These are phyloP conservation scores for Magnusiomyces paraingens DNA, from an alignment of 1,139 yeast species.

Conservation along the genomic window DNA sequence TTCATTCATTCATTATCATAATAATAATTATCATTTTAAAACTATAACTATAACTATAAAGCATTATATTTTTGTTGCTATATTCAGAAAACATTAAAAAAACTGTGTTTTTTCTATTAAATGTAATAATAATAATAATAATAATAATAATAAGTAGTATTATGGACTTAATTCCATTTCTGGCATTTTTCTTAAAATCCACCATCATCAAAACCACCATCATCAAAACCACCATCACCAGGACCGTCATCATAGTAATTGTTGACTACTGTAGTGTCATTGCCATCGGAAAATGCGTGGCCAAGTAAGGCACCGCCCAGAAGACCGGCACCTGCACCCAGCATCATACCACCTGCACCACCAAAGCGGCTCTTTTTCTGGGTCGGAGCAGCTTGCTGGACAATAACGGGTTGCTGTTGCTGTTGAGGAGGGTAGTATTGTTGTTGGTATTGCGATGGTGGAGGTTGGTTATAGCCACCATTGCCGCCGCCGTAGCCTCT, in stretches of 20 bases:
- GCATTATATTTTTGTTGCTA: no score
- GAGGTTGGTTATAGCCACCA: slow-evolving; percentile 16
- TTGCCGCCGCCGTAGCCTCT: slow-evolving; percentile 13
- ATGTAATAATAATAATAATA: background rate
- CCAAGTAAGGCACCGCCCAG: slow-evolving; percentile 64
- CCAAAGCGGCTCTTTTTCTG: slow-evolving; percentile 28
- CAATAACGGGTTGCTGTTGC: slow-evolving; percentile 28
- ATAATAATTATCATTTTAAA: no score
- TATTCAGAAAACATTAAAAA: no score
- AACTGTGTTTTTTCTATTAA: no score
- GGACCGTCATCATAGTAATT: slow-evolving; percentile 26
- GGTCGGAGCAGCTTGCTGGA: slow-evolving; percentile 29
- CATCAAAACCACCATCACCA: slow-evolving; percentile 17
- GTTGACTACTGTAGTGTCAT: slow-evolving; percentile 24
- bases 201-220: background rate
- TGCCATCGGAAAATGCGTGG: slow-evolving; percentile 34
- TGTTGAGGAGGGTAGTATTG: slow-evolving; percentile 11
- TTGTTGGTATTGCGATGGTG: slow-evolving; percentile 11
- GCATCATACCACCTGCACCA: slow-evolving; percentile 46
- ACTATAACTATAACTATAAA: no score
- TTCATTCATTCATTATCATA: no score
- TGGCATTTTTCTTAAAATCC: no score
- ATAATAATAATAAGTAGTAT: no score
- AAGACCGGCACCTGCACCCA: slow-evolving; percentile 79
- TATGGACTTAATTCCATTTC: no score